These are phyloP conservation scores for Aspergillus carbonarius DNA, from an alignment of 2,329 filamentous ascomycete genomes.

Conservation along the genomic window DNA sequence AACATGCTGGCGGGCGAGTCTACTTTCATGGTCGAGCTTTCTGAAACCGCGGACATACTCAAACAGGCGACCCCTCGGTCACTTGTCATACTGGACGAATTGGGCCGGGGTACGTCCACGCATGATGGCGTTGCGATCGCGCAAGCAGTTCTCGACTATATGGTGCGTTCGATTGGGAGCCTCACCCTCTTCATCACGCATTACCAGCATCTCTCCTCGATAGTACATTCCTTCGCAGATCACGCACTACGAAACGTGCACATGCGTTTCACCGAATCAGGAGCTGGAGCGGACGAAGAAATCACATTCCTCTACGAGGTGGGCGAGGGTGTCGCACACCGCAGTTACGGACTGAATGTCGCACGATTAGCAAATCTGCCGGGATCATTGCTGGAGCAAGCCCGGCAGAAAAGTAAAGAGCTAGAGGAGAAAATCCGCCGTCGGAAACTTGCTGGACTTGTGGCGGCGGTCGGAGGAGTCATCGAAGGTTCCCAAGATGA, in stretches of 20 bases:
- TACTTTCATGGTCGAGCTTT: constrained; percentile 98
- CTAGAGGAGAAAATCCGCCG: constrained; percentile 71
- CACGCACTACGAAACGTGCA: constrained; percentile 80
- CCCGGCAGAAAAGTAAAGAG: constrained; percentile 73
- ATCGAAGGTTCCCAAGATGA: constrained; percentile 22
- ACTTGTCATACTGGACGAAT: constrained; percentile 89
- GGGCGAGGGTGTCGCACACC: constrained; percentile 83
- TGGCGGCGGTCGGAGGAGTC: constrained; percentile 30
- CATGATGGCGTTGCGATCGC: constrained; percentile 97
- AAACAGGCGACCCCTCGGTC: constrained; percentile 81
- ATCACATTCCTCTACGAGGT: constrained; percentile 96
- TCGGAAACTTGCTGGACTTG: constrained; percentile 55
- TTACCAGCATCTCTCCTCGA: constrained; percentile 80
- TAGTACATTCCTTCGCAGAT: constrained; percentile 66
- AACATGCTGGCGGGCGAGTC: constrained; percentile 93
- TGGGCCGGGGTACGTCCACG: constrained; percentile 89
- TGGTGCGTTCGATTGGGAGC: constrained; percentile 71
- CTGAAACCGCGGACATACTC: constrained; percentile 86
- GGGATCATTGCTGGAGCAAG: constrained; percentile 71
- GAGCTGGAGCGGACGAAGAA: constrained; percentile 62
- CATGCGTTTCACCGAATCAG: constrained; percentile 75
- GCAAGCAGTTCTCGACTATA: constrained; percentile 81
- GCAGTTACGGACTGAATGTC: constrained; percentile 92
- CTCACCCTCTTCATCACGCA: constrained; percentile 96
- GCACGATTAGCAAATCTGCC: constrained; percentile 82